Conservation (phyloP, 306 rosid genomes). For the Acmispon strigosus region DNA sequence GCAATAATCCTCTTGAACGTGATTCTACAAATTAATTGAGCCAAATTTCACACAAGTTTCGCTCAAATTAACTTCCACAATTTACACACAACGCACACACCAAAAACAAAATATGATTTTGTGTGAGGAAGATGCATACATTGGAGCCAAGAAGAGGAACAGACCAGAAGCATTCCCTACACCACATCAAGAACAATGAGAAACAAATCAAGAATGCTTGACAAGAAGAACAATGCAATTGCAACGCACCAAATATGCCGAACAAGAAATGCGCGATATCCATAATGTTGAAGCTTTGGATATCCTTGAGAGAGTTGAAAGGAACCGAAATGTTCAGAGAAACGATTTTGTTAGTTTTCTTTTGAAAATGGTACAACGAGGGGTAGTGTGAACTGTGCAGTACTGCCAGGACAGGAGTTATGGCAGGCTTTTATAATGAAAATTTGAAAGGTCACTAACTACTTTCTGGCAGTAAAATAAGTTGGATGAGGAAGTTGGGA, state of each 20-base stretch:
- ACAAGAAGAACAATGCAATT: background rate
- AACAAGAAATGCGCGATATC: slow-evolving; percentile 44
- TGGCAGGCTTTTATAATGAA: no score
- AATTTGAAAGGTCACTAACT: no score
- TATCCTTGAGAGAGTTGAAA: no score
- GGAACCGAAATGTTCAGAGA: no score
- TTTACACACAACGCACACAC: no score
- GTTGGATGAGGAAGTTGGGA: no score
- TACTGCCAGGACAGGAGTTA: no score
- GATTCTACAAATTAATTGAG: slow-evolving; percentile 36
- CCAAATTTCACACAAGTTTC: background rate
- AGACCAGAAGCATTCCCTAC: slow-evolving; percentile 77
- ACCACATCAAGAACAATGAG: background rate
- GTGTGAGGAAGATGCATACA: slow-evolving; percentile 45
- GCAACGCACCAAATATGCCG: slow-evolving; percentile 56
- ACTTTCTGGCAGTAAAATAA: no score
- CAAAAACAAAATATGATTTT: no score
- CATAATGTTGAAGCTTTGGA: slow-evolving; percentile 32
- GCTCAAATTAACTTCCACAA: background rate
- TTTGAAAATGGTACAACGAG: no score
- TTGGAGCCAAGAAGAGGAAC: slow-evolving; percentile 85
- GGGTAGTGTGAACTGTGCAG: no score
- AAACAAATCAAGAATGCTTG: background rate
- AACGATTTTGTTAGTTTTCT: background rate
- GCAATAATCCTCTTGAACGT: slow-evolving; percentile 65